phyloP scores from a whole-genome alignment of 371 early-diverging fungal species.

The Coemansia sp. region DNA sequence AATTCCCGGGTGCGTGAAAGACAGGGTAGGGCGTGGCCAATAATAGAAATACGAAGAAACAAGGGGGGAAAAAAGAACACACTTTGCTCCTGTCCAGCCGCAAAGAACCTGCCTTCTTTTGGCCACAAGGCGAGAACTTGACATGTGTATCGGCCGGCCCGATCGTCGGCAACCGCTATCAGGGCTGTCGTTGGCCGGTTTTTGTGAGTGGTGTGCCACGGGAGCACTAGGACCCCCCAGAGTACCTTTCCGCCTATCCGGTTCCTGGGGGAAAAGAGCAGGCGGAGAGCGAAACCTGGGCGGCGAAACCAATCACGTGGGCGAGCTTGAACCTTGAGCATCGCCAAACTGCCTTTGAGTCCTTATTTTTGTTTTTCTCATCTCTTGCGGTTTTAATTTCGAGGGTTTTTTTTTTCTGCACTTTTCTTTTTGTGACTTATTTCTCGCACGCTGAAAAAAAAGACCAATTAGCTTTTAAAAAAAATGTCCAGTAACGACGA shows the following conservation, averaged over 20 bases:
- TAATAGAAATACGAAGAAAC: not conserved
- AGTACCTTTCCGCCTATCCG: not conserved
- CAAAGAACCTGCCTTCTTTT: not conserved
- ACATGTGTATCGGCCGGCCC: no score
- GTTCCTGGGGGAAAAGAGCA: not conserved
- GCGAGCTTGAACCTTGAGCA: no score
- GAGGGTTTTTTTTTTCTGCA: no score
- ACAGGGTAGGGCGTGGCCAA: no score
- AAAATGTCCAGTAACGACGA: constrained; percentile 83
- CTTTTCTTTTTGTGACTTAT: not conserved
- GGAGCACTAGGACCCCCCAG: not conserved
- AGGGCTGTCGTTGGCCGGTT: no score
- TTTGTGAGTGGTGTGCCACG: no score
- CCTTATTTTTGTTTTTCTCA: not conserved
- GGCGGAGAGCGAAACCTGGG: constrained; percentile 6
- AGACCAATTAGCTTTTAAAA: not conserved
- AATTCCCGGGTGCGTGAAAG: no score
- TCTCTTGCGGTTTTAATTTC: no score
- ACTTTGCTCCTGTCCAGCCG: not conserved
- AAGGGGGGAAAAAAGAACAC: not conserved
- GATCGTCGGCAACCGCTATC: no score
- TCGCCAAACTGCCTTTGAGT: no score
- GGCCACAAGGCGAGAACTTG: no score
- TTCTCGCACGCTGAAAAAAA: constrained; percentile 1
- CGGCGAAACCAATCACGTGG: constrained; percentile 8